Percentiles rank a stretch among this genome's conserved stretches.
phyloP scores from a whole-genome alignment of 2,329 filamentous ascomycete species.

The Tolypocladium sp. region DNA sequence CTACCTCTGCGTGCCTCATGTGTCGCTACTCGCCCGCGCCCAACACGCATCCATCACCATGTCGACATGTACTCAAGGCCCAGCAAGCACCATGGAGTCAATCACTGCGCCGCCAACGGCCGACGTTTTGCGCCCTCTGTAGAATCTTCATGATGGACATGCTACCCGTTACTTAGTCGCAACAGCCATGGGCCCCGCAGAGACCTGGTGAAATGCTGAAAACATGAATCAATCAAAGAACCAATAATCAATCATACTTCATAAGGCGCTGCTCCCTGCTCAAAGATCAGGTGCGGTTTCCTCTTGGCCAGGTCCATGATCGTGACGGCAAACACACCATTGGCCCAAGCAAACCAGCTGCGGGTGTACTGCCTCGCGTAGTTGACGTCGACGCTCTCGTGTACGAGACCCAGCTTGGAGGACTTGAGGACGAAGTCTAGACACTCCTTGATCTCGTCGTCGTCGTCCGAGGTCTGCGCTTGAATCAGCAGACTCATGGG shows the following conservation, averaged over 20 bases:
- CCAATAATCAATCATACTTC: constrained; percentile 25
- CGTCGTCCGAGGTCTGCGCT: constrained; percentile 78
- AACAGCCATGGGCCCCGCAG: not conserved
- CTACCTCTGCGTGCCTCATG: not conserved
- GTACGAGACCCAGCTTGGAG: constrained; percentile 70
- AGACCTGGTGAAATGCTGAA: not conserved
- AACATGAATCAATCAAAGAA: constrained; percentile 12
- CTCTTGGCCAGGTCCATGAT: constrained; percentile 81
- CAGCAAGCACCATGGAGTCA: not conserved
- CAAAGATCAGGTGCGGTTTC: constrained; percentile 83
- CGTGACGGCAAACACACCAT: constrained; percentile 89
- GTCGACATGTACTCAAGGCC: not conserved
- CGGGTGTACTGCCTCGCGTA: constrained; percentile 59
- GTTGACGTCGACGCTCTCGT: constrained; percentile 88
- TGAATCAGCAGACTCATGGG: constrained; percentile 92
- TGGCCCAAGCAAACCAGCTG: constrained; percentile 97
- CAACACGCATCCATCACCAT: not conserved
- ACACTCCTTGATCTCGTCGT: constrained; percentile 69
- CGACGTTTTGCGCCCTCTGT: not conserved
- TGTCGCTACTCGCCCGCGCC: not conserved
- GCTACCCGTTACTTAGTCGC: not conserved
- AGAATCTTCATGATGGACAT: too few relatives aligned
- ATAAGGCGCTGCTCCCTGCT: constrained; percentile 51
- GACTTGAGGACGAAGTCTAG: constrained; percentile 67
- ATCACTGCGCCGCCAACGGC: not conserved